Evolutionary conservation across 306 rosid species (phyloP).

Genomic region (Luffa acutangula): DNA sequence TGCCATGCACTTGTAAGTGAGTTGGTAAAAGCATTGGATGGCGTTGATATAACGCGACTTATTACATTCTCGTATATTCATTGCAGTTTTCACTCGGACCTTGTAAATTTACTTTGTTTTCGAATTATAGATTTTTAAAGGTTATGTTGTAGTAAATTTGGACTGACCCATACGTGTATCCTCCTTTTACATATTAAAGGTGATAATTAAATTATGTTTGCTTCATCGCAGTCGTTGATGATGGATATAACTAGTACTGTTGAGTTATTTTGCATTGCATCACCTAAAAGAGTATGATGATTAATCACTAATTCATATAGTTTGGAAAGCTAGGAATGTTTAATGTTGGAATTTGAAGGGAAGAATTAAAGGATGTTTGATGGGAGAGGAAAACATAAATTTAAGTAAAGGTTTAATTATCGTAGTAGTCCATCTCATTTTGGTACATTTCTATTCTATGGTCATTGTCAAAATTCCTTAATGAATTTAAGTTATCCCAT

Average conservation of each 20-base stretch:
- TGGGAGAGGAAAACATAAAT: neutral
- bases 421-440: neutral
- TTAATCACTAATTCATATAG: neutral
- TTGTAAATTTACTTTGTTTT: neutral
- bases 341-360: neutral
- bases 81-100: neutral
- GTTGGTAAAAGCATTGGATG: neutral
- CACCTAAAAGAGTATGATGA: neutral
- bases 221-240: neutral
- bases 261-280: neutral
- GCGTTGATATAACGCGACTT: neutral
- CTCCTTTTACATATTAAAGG: neutral
- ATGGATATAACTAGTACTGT: neutral
- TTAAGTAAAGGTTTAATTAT: neutral
- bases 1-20: neutral
- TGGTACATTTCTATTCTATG: neutral
- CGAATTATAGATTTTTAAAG: neutral
- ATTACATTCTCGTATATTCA: neutral
- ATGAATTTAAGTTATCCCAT: neutral
- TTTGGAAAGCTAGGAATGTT: neutral
- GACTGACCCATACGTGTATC: no score
- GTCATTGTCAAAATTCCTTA: neutral
- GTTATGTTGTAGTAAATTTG: neutral
- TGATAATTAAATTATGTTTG: neutral
- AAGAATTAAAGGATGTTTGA: neutral